Percentiles rank a stretch among this genome's conserved stretches.
These are phyloP conservation scores for Fusarium sp. DNA, from an alignment of 2,329 filamentous ascomycete genomes.

Conservation along the genomic window DNA sequence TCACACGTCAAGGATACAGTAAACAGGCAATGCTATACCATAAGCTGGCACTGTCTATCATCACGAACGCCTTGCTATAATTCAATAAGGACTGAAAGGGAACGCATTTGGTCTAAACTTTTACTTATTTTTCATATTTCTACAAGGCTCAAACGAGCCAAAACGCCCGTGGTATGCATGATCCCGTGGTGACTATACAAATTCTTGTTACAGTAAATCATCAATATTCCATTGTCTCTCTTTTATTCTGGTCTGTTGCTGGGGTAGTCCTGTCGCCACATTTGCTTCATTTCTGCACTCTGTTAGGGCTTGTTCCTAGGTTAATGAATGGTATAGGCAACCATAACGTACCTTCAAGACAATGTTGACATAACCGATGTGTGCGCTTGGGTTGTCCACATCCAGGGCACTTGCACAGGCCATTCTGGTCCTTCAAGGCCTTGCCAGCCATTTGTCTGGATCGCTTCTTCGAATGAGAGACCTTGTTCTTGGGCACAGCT, in stretches of 20 bases:
- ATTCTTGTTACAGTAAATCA: constrained; percentile 46
- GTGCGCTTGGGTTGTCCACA: constrained; percentile 90
- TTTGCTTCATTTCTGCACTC: constrained; percentile 57
- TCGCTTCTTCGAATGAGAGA: constrained; percentile 94
- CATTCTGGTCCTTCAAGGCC: constrained; percentile 88
- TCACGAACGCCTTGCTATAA: background rate
- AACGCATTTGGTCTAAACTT: background rate
- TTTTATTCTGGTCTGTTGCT: constrained; percentile 49
- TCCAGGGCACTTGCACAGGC: constrained; percentile 86
- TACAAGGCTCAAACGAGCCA: constrained; percentile 48
- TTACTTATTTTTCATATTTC: constrained; percentile 41
- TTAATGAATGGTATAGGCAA: background rate
- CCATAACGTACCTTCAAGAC: constrained; percentile 75
- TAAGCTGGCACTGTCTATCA: background rate
- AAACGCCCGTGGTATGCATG: constrained; percentile 52
- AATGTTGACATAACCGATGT: constrained; percentile 88
- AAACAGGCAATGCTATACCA: background rate
- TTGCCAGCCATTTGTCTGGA: constrained; percentile 96
- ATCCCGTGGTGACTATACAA: constrained; percentile 48
- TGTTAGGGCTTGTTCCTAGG: constrained; percentile 19
- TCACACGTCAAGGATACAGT: background rate
- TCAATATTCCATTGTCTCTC: constrained; percentile 26
- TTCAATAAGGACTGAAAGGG: background rate
- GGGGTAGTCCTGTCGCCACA: constrained; percentile 56
- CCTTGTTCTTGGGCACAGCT: constrained; percentile 98